Conservation (phyloP, 2,329 filamentous ascomycete genomes). For the Sclerotinia sclerotiorum region DNA sequence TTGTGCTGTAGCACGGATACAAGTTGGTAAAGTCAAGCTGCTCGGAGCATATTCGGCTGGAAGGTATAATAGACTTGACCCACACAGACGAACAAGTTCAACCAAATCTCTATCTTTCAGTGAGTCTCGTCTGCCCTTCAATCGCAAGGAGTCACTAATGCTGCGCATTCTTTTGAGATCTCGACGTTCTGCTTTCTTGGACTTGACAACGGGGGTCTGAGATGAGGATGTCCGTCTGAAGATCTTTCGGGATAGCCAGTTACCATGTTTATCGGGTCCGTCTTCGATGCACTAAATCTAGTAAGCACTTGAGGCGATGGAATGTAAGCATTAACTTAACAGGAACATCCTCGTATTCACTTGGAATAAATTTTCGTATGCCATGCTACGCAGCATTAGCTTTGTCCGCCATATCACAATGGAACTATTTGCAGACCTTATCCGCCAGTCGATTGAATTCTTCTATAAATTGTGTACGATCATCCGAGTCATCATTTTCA, state of each 20-base stretch:
- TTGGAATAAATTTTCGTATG: constrained; percentile 41
- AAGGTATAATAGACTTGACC: constrained; percentile 61
- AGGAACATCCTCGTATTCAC: constrained; percentile 31
- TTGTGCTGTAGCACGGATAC: constrained; percentile 65
- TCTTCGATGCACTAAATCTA: constrained; percentile 22
- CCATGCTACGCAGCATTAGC: constrained; percentile 48
- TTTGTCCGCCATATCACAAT: neutral
- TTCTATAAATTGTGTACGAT: constrained; percentile 50
- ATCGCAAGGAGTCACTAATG: constrained; percentile 53
- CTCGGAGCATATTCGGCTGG: constrained; percentile 58
- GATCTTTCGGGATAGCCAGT: constrained; percentile 45
- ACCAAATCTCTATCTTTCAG: constrained; percentile 54
- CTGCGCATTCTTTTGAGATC: constrained; percentile 50
- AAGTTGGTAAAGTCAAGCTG: constrained; percentile 61
- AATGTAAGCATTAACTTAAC: constrained; percentile 29
- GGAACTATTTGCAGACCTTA: constrained; percentile 46
- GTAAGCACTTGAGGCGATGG: neutral
- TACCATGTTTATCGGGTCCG: constrained; percentile 37
- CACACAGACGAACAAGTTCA: constrained; percentile 61
- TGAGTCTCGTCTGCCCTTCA: constrained; percentile 48
- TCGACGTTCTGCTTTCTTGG: constrained; percentile 29
- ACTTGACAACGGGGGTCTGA: constrained; percentile 36
- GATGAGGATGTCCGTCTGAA: constrained; percentile 42
- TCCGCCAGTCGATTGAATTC: constrained; percentile 62
- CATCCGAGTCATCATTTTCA: constrained; percentile 52